Evolutionary conservation across 2,329 filamentous ascomycete genomes (phyloP).

Genomic region (Aspergillus thermomutatus): DNA sequence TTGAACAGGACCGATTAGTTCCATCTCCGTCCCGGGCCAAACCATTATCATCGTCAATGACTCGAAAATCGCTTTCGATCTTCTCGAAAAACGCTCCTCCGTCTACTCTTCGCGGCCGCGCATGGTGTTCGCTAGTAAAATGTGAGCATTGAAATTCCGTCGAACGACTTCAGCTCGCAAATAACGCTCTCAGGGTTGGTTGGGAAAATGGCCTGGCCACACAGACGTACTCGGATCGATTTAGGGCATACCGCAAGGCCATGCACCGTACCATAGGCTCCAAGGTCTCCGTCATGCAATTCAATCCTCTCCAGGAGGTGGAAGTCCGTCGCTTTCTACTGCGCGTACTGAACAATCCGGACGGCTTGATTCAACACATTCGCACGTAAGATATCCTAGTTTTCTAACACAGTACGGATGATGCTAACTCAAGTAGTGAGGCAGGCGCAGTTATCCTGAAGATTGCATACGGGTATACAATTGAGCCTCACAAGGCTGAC

Average conservation of each 20-base stretch:
- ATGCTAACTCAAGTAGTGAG: constrained; percentile 16
- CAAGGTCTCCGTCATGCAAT: constrained; percentile 36
- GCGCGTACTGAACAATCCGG: constrained; percentile 38
- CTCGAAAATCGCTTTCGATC: constrained; percentile 23
- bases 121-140: constrained; percentile 26
- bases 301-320: constrained; percentile 41
- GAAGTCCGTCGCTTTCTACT: constrained; percentile 45
- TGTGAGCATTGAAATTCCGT: constrained; percentile 25
- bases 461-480: constrained; percentile 35
- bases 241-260: constrained; percentile 44
- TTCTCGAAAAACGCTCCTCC: constrained; percentile 31
- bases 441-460: constrained; percentile 41
- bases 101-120: constrained; percentile 25
- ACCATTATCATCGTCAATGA: constrained; percentile 34
- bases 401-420: neutral
- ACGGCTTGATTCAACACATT: constrained; percentile 42
- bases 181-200: constrained; percentile 23
- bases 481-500: constrained; percentile 19
- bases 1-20: constrained; percentile 30
- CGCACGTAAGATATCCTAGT: constrained; percentile 16
- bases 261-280: constrained; percentile 45
- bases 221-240: constrained; percentile 33
- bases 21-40: constrained; percentile 29
- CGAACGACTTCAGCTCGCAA: neutral
- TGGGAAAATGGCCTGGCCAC: constrained; percentile 37